phyloP scores from a whole-genome alignment of 768 basidiomycete species.

The Termitomyces sp. region DNA sequence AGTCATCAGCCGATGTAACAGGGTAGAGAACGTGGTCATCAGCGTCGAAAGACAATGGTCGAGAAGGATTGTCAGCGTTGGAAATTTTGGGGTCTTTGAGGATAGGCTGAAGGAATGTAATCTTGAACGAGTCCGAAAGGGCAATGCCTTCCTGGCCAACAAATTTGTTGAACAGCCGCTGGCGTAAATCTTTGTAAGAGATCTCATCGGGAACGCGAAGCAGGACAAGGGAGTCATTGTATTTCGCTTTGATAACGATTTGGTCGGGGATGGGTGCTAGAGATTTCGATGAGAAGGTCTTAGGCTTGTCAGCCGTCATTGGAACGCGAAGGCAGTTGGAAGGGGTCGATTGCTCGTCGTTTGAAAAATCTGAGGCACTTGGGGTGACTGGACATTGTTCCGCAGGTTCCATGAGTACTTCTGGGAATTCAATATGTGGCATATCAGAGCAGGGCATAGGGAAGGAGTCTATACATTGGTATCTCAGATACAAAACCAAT shows the following conservation, averaged over 20 bases:
- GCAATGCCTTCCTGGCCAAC: slow-evolving; percentile 51
- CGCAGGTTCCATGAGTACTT: slow-evolving; percentile 22
- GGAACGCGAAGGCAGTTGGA: not conserved
- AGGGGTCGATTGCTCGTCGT: slow-evolving; percentile 6
- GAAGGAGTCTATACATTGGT: slow-evolving; percentile 27
- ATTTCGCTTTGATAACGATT: slow-evolving; percentile 60
- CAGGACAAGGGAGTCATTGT: slow-evolving; percentile 56
- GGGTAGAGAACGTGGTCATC: slow-evolving; percentile 32
- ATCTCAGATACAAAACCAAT: not conserved
- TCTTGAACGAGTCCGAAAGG: slow-evolving; percentile 47
- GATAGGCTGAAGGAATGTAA: slow-evolving; percentile 46
- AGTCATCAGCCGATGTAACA: slow-evolving; percentile 52
- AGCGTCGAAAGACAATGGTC: slow-evolving; percentile 26
- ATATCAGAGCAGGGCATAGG: slow-evolving; percentile 34
- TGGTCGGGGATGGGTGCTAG: slow-evolving; percentile 20
- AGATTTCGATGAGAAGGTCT: slow-evolving; percentile 22
- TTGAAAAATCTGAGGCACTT: not conserved
- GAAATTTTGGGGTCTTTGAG: slow-evolving; percentile 12
- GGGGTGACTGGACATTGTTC: slow-evolving; percentile 10
- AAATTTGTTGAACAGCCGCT: slow-evolving; percentile 60
- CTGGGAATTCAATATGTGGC: slow-evolving; percentile 22
- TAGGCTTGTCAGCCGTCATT: slow-evolving; percentile 17
- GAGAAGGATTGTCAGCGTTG: slow-evolving; percentile 25
- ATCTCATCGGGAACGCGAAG: slow-evolving; percentile 46
- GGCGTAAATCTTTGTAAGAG: slow-evolving; percentile 47